Base-by-base conservation (phyloP, 2,329 filamentous ascomycete species). In the Tolypocladium paradoxum region DNA sequence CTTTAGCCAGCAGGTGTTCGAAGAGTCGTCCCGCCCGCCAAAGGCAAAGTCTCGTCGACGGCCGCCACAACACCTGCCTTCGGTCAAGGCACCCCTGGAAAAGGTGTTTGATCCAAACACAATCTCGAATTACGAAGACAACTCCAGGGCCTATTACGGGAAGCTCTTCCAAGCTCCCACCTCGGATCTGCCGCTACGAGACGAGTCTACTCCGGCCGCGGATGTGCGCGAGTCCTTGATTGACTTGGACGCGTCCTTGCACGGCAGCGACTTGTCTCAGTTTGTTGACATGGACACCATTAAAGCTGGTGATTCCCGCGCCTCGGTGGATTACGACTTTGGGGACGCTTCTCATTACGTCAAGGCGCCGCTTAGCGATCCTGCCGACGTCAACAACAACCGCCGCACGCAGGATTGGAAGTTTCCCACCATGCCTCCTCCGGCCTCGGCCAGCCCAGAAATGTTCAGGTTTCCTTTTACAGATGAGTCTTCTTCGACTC, bases 101-200 rank as follows among this genome's bases (percentile, higher is more conserved):
- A 84, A 83, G 56, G 71, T 85, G 0, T 85, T 85, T 61, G 82
- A 85, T 54, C 81, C 81, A 6, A 82, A 84, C 61, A 84, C 82
- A 0, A 76, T 82, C 35, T 80, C 81, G 2, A 82, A 76, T 55
- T 85, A 85, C 56, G 76, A 82, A 27, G 82, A 85, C 55, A 84
- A 85, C 56, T 82, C 80, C 20, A 72, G 78, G 33, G 72, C 72
- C 40, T 83, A 84, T 60, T 85, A 85, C 59, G 78, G 79, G 20
- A 70, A 68, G 35, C 67, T 66, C 0, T 69, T 74, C 29, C 70
- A 71, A 2, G 67, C 70, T 0, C 66, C 67, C 1, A 57, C 60
- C 29, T 83, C 80, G 0, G 82, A 85, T 60, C 70, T 85, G 8
- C 81, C 82, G 0, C 65, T 85, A 1, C 73, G 81, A 29, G 75